phyloP scores from a whole-genome alignment of 148 eudicot species.

The Amaranthus hypochondriacus region DNA sequence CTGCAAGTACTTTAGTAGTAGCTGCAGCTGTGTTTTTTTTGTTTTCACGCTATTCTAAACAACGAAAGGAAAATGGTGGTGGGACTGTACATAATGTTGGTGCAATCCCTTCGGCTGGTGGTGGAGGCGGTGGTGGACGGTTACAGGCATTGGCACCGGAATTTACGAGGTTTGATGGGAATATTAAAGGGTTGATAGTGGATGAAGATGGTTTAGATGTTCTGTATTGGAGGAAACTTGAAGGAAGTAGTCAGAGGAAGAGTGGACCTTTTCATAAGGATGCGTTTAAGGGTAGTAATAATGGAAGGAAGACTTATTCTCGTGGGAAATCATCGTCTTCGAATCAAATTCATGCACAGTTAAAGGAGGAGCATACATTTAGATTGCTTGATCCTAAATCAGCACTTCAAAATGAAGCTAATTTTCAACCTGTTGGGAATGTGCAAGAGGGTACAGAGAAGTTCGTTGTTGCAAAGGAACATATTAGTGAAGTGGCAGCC shows the following conservation, averaged over 20 bases:
- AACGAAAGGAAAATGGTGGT: slow-evolving; percentile 14
- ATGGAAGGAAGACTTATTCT: slow-evolving; percentile 36
- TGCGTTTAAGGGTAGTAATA: slow-evolving; percentile 17
- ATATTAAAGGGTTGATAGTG: slow-evolving; percentile 62
- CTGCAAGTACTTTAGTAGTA: slow-evolving; percentile 48
- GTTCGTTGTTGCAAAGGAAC: neutral
- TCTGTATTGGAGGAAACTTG: slow-evolving; percentile 70
- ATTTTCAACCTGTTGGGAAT: neutral
- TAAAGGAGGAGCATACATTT: slow-evolving; percentile 18
- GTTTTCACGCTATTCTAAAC: slow-evolving; percentile 21
- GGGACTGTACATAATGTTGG: neutral
- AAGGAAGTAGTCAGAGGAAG: slow-evolving; percentile 41
- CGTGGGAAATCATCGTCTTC: slow-evolving; percentile 57
- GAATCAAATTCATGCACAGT: slow-evolving; percentile 27
- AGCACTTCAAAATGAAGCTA: slow-evolving; percentile 13
- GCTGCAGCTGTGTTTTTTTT: slow-evolving; percentile 51
- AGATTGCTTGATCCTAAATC: slow-evolving; percentile 17
- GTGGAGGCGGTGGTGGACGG: slow-evolving; percentile 6
- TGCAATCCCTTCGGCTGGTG: neutral
- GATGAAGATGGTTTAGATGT: slow-evolving; percentile 93
- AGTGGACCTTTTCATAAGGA: slow-evolving; percentile 28
- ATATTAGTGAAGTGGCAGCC: slow-evolving; percentile 3
- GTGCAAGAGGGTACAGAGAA: neutral
- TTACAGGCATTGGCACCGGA: slow-evolving; percentile 25
- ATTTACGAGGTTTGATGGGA: slow-evolving; percentile 44